Evolutionary conservation across 176 grass and related monocot species (phyloP), one percentile per base, ranked within the genome.

Genomic region (Zoysia pacifica): DNA sequence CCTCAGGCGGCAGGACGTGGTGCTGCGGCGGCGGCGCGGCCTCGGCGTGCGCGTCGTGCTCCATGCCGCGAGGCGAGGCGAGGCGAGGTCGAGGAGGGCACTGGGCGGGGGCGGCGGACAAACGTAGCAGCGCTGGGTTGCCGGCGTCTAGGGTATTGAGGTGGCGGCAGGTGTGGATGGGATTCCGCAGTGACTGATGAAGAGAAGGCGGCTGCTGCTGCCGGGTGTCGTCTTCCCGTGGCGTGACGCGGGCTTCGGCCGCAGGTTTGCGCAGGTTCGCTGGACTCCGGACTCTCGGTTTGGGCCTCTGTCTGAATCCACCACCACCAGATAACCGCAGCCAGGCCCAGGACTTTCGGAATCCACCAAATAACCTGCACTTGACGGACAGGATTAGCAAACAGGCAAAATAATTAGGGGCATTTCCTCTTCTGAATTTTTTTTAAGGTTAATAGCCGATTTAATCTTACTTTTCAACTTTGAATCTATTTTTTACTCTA

Each of bases 71-170:
- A 43, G 35, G 16, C 37, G 16, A 43, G 35, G 16, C 37, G 16
- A 43, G 51, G 71, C 49, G 36, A 54, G 60, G 12, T 3, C 48
- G 40, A 67, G 49, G 62, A 5, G 50, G 44, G n/a, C 77, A 58
- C 65, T 5, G 46, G 53, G 18, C 13, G 53, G 14, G 5, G 12
- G 35, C 13, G 50, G 50, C 16, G 42, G 69, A 52, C 50, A 28
- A 61, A 41, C 16, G 59, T 14, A 18, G 76, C 46, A 4, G 41
- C 12, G 68, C 53, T 48, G 9, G 9, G 58, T 3, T 14, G 70
- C 48, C 40, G 83, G 83, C 50, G 76, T 45, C 66, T 70, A 82
- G 79, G 85, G 85, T 70, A 82, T 82, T 63, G n/a, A 44, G 64
- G 19, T 64, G 41, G 46, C 43, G 55, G 45, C 41, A 53, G 64